A percentile compares a stretch with the other conserved stretches of the same genome.
Evolutionary conservation across 192 early-diverging fungal genomes (phyloP).

Genomic region (Obelidium mucronatum): DNA sequence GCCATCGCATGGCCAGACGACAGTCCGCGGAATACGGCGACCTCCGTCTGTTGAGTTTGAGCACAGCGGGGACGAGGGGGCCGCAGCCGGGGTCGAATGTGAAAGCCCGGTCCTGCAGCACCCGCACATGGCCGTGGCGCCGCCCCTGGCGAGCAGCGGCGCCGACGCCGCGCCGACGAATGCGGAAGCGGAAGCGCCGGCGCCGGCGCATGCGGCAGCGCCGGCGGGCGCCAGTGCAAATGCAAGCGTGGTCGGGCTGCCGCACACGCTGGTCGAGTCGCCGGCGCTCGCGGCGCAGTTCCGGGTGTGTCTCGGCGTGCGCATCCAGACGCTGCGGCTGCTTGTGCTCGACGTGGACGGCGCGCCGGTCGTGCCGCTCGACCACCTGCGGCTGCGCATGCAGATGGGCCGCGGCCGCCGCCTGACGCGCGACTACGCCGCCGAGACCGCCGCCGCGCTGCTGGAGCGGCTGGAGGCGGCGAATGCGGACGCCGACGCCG

Average conservation of each 20-base stretch:
- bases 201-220: neutral
- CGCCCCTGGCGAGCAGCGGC: neutral
- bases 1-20: too few relatives aligned
- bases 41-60: too few relatives aligned
- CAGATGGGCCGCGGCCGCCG: neutral
- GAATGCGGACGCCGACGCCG: neutral
- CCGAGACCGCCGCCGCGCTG: neutral
- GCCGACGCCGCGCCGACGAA: neutral
- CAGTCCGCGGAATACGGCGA: too few relatives aligned
- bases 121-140: neutral
- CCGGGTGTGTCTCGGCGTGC: neutral
- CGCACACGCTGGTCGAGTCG: neutral
- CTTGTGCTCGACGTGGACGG: constrained; percentile 26
- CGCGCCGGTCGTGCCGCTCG: constrained; percentile 19
- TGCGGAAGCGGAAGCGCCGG: neutral
- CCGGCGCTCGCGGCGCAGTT: neutral
- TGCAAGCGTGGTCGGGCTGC: neutral
- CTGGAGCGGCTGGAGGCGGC: neutral
- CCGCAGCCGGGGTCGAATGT: too few relatives aligned
- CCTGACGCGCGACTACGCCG: neutral
- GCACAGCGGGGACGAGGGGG: too few relatives aligned
- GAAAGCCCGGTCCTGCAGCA: neutral
- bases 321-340: constrained; percentile 9
- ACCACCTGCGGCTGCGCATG: constrained; percentile 20
- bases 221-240: neutral